These are phyloP conservation scores for Fusarium oligoseptatum DNA, from an alignment of 2,329 filamentous ascomycete species.

Conservation along the genomic window DNA sequence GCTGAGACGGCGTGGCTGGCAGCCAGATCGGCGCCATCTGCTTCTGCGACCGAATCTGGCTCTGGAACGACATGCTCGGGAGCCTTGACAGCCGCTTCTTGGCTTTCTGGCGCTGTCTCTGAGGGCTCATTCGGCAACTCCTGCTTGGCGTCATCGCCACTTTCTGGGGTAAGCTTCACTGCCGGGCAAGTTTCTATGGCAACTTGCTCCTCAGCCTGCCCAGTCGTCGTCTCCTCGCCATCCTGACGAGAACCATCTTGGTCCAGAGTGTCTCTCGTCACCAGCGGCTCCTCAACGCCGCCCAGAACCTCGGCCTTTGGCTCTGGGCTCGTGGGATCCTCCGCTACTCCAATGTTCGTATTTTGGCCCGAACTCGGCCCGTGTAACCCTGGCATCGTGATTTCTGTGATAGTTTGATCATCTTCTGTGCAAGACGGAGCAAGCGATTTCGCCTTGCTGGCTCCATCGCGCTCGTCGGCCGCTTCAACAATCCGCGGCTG, in stretches of 20 bases:
- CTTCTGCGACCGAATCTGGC: constrained; percentile 3
- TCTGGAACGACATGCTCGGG: background rate
- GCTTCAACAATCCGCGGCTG: constrained; percentile 26
- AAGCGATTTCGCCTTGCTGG: background rate
- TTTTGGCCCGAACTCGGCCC: constrained; percentile 24
- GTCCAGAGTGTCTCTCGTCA: background rate
- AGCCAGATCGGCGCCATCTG: background rate
- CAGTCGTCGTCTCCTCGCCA: background rate
- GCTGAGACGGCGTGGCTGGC: constrained; percentile 11
- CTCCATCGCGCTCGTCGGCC: constrained; percentile 15
- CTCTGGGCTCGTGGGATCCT: constrained; percentile 20
- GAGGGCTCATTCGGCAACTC: background rate
- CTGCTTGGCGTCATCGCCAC: constrained; percentile 2
- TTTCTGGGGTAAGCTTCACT: background rate
- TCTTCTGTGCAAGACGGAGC: constrained; percentile 14
- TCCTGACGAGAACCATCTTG: constrained; percentile 4
- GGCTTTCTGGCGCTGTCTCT: background rate
- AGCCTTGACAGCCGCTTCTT: background rate
- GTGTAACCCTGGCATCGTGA: constrained; percentile 39
- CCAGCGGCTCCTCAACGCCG: constrained; percentile 14
- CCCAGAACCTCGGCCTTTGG: constrained; percentile 21
- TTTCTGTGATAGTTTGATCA: constrained; percentile 34
- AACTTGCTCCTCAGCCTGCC: background rate
- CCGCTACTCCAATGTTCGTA: constrained; percentile 18
- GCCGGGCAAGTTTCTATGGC: background rate